These are phyloP conservation scores for Phytophthora colocasiae DNA, from an alignment of 352 stramenopile genomes.

Conservation along the genomic window DNA sequence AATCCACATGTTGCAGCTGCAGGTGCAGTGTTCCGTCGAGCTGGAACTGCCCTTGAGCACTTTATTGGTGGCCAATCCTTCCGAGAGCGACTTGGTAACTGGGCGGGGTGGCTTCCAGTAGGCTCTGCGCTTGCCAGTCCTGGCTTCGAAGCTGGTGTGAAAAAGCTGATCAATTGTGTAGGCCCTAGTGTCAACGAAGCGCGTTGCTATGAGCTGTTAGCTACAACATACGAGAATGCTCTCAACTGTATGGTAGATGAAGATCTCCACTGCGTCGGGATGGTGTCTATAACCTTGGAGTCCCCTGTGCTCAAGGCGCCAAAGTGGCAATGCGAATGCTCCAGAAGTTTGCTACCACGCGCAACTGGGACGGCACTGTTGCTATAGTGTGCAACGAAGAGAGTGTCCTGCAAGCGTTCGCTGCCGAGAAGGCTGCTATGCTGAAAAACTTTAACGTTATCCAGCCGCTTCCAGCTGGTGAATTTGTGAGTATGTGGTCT, in stretches of 20 bases:
- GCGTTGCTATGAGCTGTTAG: conserved; percentile 45
- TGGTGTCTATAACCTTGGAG: conserved; percentile 66
- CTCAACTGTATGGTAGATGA: conserved; percentile 46
- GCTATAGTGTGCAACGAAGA: conserved; percentile 53
- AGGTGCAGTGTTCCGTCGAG: conserved; percentile 51
- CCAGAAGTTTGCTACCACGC: conserved; percentile 46
- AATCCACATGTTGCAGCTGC: conserved; percentile 55
- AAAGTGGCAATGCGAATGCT: conserved; percentile 43
- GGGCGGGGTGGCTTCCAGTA: conserved; percentile 15
- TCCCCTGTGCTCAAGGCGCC: conserved; percentile 36
- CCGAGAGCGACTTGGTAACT: neutral
- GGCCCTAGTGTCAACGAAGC: conserved; percentile 44
- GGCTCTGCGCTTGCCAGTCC: conserved; percentile 53
- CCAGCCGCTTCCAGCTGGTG: conserved; percentile 16
- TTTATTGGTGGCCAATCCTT: conserved; percentile 48
- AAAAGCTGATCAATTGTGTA: conserved; percentile 65
- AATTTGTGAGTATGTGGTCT: neutral
- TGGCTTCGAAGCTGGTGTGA: conserved; percentile 53
- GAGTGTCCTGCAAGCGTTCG: conserved; percentile 37
- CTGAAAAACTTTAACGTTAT: conserved; percentile 46
- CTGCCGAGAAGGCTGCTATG: conserved; percentile 18
- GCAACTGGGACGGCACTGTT: conserved; percentile 47
- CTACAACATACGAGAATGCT: conserved; percentile 50
- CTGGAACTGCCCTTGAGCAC: conserved; percentile 36
- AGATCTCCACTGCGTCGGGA: conserved; percentile 51